Base-by-base conservation (phyloP, 371 early-diverging fungal genomes). In the Saksenaea vasiformis region DNA sequence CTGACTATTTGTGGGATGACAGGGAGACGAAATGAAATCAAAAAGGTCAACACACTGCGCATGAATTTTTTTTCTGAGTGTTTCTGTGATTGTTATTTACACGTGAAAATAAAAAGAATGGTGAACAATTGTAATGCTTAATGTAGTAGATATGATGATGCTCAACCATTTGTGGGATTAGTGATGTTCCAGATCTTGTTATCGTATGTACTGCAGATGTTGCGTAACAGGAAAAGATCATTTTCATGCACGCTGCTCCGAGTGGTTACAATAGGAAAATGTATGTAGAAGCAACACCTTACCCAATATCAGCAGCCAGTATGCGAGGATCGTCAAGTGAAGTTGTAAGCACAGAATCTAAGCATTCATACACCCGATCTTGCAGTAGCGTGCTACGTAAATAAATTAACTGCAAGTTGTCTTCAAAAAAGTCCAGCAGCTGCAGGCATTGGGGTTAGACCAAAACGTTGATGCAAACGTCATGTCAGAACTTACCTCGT, bases 161-260 rank as follows among this genome's bases (percentile, higher is more conserved):
- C 24, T 47, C 51, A 47, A 47, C 3, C 24, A 47, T 8, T 54
- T 56, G 24, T 65, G 68, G 39, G 24, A 17, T 47, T 22, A 10
- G 51, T 47, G 51, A 74, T 47, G 2, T 74, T 68, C 64, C 72
- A 64, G 31, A 74, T 70, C 38, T 69, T 75, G 28, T 53, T 62
- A 51, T 76, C 78, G 36, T 76, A 78, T 4, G 78, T 76, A 61
- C 78, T 67, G 58, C 78, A 76, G 2, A 78, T 68, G 60, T 78
- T 78, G 22, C 73, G 54, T 19, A 81, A 60, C 4, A 81, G 64
- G 19, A 75, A 73, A 58, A 81, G 63, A 65, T 81, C 81, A 44
- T 61, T 73, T 38, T 64, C 63, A 39, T 73, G 61, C 27, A 78
- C 66, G n/a, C 73, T 76, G 54, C 1, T 10, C 19, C 14, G 38